Conservation (phyloP, 768 basidiomycete species). For the Gloeostereum incarnatum region DNA sequence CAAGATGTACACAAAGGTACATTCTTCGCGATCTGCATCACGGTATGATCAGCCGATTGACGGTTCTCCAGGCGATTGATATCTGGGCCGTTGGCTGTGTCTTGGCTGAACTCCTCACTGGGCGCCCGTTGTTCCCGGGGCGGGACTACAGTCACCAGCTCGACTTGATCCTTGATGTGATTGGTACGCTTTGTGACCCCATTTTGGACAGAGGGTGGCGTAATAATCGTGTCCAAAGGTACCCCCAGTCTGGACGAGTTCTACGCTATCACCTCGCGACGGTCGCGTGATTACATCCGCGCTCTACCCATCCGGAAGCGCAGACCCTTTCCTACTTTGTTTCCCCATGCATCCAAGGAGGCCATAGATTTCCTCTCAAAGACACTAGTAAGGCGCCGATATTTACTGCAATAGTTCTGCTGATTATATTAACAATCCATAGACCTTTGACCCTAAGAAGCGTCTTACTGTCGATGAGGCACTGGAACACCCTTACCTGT, state of each 20-base stretch:
- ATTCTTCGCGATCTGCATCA: conserved; percentile 6
- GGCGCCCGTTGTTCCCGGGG: conserved; percentile 81
- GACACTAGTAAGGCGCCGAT: conserved; percentile 42
- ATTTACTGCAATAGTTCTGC: conserved; percentile 21
- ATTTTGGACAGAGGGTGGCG: conserved; percentile 12
- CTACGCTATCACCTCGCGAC: conserved; percentile 77
- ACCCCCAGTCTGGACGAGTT: conserved; percentile 89
- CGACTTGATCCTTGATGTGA: conserved; percentile 79
- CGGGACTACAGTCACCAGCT: conserved; percentile 85
- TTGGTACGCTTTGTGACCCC: conserved; percentile 35
- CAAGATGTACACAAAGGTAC: conserved; percentile 77
- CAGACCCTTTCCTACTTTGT: conserved; percentile 58
- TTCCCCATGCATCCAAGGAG: conserved; percentile 66
- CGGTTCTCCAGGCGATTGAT: conserved; percentile 44
- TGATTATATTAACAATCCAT: conserved; percentile 1
- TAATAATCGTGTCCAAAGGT: conserved; percentile 33
- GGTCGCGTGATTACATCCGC: conserved; percentile 83
- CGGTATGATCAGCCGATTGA: conserved; percentile 6
- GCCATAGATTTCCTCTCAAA: conserved; percentile 67
- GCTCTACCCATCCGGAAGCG: conserved; percentile 78
- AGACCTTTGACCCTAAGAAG: conserved; percentile 87
- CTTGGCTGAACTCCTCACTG: conserved; percentile 74
- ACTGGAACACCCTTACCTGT: conserved; percentile 73
- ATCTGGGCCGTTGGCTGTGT: conserved; percentile 72
- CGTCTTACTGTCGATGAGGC: conserved; percentile 78